phyloP scores from a whole-genome alignment of 2,329 filamentous ascomycete genomes.

The Pseudonectria buxi region DNA sequence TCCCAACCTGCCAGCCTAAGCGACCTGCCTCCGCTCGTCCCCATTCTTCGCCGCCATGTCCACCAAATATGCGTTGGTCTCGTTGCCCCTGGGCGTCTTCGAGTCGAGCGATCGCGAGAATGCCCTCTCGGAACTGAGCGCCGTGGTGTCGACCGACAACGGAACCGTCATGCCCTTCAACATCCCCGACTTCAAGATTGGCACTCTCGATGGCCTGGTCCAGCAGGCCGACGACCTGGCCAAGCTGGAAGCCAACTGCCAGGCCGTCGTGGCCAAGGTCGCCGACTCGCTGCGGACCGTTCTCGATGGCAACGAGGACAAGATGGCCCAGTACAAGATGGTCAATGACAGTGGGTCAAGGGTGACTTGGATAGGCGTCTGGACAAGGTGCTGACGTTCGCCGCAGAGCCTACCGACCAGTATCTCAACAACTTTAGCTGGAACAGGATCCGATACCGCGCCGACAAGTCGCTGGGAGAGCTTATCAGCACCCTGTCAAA shows the following conservation, averaged over 20 bases:
- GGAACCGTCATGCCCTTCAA: conserved; percentile 70
- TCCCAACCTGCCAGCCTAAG: conserved; percentile 3
- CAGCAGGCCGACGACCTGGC: conserved; percentile 92
- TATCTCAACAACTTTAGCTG: conserved; percentile 85
- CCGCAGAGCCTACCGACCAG: conserved; percentile 83
- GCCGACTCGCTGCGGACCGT: conserved; percentile 77
- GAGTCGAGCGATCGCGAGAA: conserved; percentile 74
- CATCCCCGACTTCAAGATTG: conserved; percentile 95
- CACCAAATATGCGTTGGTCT: conserved; percentile 77
- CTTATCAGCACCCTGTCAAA: conserved; percentile 84
- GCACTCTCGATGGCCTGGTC: conserved; percentile 87
- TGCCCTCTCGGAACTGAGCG: conserved; percentile 67
- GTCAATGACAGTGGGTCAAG: conserved; percentile 78
- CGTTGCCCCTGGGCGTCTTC: conserved; percentile 80
- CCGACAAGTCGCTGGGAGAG: conserved; percentile 82
- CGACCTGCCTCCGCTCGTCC: conserved; percentile 4
- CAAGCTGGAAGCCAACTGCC: conserved; percentile 76
- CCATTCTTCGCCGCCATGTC: conserved; percentile 31
- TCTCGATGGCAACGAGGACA: conserved; percentile 76
- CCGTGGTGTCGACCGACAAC: conserved; percentile 66
- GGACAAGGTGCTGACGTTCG: conserved; percentile 18
- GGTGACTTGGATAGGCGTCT: neutral
- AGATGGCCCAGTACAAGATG: conserved; percentile 78
- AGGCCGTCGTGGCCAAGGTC: conserved; percentile 80
- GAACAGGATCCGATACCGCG: conserved; percentile 97